These are phyloP conservation scores for Heterobasidion parviporum DNA, from an alignment of 1,284 basidiomycete species.

Conservation along the genomic window DNA sequence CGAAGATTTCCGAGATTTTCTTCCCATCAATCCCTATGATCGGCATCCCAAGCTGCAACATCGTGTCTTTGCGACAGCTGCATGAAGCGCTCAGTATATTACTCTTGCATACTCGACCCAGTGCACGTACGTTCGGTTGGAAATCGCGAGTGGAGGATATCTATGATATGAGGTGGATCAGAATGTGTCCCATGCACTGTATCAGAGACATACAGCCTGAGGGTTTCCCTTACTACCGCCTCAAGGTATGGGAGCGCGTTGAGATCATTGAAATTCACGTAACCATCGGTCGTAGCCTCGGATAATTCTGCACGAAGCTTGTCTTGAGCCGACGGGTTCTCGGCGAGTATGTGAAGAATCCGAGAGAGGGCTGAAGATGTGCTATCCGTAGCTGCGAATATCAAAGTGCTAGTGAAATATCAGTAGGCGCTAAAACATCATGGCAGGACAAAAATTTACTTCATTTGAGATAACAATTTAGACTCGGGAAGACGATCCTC, in stretches of 20 bases:
- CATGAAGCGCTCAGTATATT: not conserved
- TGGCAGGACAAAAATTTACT: conserved; percentile 1
- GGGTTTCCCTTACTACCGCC: conserved; percentile 22
- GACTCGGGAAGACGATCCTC: conserved; percentile 6
- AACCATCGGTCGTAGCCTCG: conserved; percentile 7
- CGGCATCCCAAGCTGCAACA: not conserved
- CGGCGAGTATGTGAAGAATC: conserved; percentile 10
- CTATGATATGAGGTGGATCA: not conserved
- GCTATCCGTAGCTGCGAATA: conserved; percentile 12
- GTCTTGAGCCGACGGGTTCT: conserved; percentile 12
- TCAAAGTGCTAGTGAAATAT: conserved; percentile 3
- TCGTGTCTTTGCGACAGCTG: not conserved
- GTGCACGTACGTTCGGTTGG: conserved; percentile 1
- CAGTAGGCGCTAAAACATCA: not conserved
- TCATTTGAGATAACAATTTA: conserved; percentile 10
- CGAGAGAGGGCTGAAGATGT: conserved; percentile 13
- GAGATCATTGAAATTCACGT: not conserved
- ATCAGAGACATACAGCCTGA: conserved; percentile 11
- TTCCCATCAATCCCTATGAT: not conserved
- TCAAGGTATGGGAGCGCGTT: not conserved
- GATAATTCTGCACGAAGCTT: conserved; percentile 18
- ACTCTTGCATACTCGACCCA: not conserved
- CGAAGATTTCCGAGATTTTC: not conserved
- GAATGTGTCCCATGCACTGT: no score
- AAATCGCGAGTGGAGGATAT: conserved; percentile 1